Evolutionary conservation across 2,329 filamentous ascomycete species (phyloP), one percentile per base, ranked within the genome.

Genomic region (Calonectria leucothoes): DNA sequence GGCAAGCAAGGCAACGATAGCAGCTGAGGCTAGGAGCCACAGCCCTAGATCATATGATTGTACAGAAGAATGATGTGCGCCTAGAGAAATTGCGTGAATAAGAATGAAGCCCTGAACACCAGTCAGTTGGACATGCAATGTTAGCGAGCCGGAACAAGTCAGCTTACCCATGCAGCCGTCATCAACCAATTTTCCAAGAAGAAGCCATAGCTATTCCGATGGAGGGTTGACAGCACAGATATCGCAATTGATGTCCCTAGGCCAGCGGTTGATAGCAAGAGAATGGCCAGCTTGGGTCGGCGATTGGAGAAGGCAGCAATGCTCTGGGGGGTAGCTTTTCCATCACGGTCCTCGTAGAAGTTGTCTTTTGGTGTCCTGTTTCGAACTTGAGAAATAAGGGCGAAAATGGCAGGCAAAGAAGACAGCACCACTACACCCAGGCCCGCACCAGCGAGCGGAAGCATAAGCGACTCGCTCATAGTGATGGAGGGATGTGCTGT

Each of bases 281-380:
- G 80, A 55, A 94, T 86, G 27, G 87, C 81, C 5, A 85, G 74
- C 80, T 93, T 93, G 68, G 92, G 88, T 71, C 87, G 79, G 71
- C 86, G 90, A 75, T 91, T 89, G 33, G 93, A 93, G 80, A 93
- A 95, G 48, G 87, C 87, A 27, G 88, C 87, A 66, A 91, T 81
- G 1, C 92, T 91, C 80, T 93, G 91, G 49, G 90, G 87, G 0
- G 91, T 93, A 37, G 92, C 93, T 75, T 89, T 87, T 63, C 94
- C 94, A 83, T 96, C 94, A 74, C 88, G 84, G 80, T 96, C 94
- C 77, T 92, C 86, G 79, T 95, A 95, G 15, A 88, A 85, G 14
- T 88, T 84, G 49, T 88, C 85, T 71, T 84, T 84, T 11, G 84
- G 82, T 6, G 80, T 81, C 29, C 82, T 82, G 48, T 81, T 78